Evolutionary conservation across 176 grass and related monocot species (phyloP).

Genomic region (Dactylis glomerata): DNA sequence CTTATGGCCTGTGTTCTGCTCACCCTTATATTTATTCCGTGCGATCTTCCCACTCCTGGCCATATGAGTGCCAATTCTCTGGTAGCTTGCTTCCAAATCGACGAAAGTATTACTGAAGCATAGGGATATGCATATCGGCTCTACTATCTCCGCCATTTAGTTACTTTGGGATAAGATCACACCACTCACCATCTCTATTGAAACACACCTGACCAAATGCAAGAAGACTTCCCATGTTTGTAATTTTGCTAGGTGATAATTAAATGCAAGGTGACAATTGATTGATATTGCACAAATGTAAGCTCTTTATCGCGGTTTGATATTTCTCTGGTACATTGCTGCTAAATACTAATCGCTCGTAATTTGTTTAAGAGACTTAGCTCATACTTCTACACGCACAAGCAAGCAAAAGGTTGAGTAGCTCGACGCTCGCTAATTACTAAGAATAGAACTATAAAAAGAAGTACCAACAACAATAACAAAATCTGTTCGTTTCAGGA

Average conservation of each 20-base stretch:
- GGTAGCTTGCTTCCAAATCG: neutral
- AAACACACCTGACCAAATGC: neutral
- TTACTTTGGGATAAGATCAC: neutral
- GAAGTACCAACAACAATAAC: no score
- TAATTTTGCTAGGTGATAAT: neutral
- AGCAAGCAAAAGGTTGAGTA: no score
- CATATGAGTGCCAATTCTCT: neutral
- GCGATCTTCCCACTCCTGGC: neutral
- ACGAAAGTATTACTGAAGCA: neutral
- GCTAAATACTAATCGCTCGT: no score
- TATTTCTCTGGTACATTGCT: neutral
- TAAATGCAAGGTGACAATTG: neutral
- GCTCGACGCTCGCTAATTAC: no score
- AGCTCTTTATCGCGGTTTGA: neutral
- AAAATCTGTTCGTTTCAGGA: no score
- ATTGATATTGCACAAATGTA: neutral
- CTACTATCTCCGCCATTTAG: neutral
- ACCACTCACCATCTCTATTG: neutral
- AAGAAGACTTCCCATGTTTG: neutral
- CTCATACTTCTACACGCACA: no score
- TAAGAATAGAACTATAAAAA: no score
- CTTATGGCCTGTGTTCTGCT: neutral
- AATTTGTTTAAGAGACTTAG: no score
- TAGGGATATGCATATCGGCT: neutral
- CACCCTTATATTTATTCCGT: neutral